Percentiles rank a stretch among this genome's conserved stretches.
phyloP scores from a whole-genome alignment of 2,329 filamentous ascomycete genomes.

The Fusarium tanahbumbuense region DNA sequence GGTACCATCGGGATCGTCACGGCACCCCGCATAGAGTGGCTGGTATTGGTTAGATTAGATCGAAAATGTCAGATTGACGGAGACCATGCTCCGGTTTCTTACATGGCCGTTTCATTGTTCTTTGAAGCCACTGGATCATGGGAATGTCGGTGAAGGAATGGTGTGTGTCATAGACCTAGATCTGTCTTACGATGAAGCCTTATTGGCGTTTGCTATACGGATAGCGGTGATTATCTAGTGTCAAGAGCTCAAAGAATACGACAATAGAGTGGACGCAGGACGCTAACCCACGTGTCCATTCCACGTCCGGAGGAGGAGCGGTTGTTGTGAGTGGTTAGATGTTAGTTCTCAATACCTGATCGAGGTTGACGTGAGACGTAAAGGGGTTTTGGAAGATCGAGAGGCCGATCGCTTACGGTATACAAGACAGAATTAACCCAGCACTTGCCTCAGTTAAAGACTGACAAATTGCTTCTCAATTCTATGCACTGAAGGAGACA shows the following conservation, averaged over 20 bases:
- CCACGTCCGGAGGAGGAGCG: background rate
- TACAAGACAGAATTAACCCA: background rate
- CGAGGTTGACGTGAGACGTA: background rate
- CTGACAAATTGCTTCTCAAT: background rate
- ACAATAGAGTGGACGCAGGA: background rate
- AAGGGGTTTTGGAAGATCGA: background rate
- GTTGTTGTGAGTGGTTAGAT: background rate
- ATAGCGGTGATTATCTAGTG: background rate
- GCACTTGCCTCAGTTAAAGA: accelerated
- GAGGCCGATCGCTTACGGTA: too few species aligned
- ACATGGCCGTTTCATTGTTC: background rate
- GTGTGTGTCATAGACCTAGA: background rate
- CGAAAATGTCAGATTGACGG: background rate
- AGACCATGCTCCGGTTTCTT: slow-evolving; percentile 4
- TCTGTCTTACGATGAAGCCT: background rate
- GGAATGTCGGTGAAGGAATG: background rate
- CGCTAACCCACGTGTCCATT: background rate
- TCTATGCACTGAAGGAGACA: background rate
- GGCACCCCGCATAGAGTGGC: background rate
- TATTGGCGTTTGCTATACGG: background rate
- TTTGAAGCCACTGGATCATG: background rate
- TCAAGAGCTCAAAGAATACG: background rate
- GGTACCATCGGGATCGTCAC: background rate
- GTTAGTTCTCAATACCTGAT: background rate
- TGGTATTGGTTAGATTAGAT: background rate